Base-by-base conservation (phyloP, 805 yeast species). In the Starmerella gropengiesseri region DNA sequence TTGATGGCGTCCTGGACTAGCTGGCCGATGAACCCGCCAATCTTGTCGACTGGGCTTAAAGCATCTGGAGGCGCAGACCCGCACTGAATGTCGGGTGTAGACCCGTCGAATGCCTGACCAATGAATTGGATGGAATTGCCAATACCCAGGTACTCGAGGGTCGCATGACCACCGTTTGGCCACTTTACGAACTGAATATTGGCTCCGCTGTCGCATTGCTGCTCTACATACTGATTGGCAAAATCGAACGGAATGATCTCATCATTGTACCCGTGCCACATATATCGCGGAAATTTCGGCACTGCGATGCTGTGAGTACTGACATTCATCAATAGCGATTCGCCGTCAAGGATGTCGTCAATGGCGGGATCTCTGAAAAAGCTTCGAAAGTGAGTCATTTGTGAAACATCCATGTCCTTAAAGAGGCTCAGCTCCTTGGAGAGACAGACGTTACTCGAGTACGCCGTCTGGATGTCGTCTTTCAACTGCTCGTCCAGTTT, bases 231-330 rank as follows among this genome's bases (percentile, higher is more conserved):
- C 37, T 41, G 37, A 22, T 53, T 45, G 11, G 49, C 55, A 14
- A 26, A 22, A 7, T 21, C 37, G 36, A 39, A 20, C 7, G 54
- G 52, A 35, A 51, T 52, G 29, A 55, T 42, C 29, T 52, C 54
- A 31, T 55, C 58, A 5, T 14, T 14, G 14, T 34, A 35, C 5
- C 55, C 55, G 27, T 55, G 56, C 45, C 43, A 52, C 18, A 55
- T 47, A 37, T 31, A 52, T 25, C 53, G 35, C 2, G 57, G 58
- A 29, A 43, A 40, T n/a, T 33, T 38, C 3, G 57, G 57, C n/a
- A 49, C 17, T 13, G 22, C 44, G 9, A 49, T 54, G 42, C 13
- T 13, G 19, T 17, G 12, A 1, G 43, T 18, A 31, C 33, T 32
- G 16, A n/a, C 19, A 21, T 23, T 32, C 14, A 11, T 22, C 28